Base-by-base conservation (phyloP, 2,329 filamentous ascomycete species). In the Amylocarpus encephaloides region DNA sequence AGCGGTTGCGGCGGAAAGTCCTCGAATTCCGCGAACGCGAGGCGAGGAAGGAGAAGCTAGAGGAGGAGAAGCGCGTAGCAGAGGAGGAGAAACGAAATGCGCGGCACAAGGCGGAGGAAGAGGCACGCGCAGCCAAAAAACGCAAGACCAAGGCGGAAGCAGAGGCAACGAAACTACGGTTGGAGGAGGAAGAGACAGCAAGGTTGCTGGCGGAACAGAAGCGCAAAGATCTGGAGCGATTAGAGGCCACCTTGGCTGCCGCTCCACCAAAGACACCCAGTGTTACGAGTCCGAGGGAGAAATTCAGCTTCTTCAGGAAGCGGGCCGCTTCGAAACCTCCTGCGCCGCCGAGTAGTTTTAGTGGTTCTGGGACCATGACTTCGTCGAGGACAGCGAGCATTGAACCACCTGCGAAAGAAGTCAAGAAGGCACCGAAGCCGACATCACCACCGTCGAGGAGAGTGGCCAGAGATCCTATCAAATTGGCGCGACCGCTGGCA, bases 211-310 rank as follows among this genome's bases (percentile, higher is more conserved):
- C 55, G 26, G 61, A 62, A 43, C 63, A 65, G 45, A 66, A 66
- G 55, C 51, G 58, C 12, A 65, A 62, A 49, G 65, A 67, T 55
- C 48, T 67, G 45, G 62, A 65, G 46, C 52, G 65, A 34, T 43
- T 66, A 7, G 59, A 66, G 42, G 59, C 55, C 34, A 56, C 62
- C 49, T 51, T 67, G 46, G 64, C 58, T n/a, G 61, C 61, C 42
- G 64, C 64, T 19, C 41, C 50, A 10, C 54, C 59, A 22, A 32
- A 53, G 7, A 15, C 51, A 12, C 39, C 36, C 7, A 51, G 47
- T 12, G 41, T 56, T 16, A 46, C 45, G 19, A 61, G 53, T 47
- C 56, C 55, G n/a, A 59, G 48, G 35, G 60, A 61, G 18, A 67
- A 61, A 45, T 62, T 64, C 33, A 51, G 53, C 2, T 60, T 67